Evolutionary conservation across 2,329 filamentous ascomycete species (phyloP), one percentile per base, ranked within the genome.

Genomic region (Phyllosticta capitalensis): DNA sequence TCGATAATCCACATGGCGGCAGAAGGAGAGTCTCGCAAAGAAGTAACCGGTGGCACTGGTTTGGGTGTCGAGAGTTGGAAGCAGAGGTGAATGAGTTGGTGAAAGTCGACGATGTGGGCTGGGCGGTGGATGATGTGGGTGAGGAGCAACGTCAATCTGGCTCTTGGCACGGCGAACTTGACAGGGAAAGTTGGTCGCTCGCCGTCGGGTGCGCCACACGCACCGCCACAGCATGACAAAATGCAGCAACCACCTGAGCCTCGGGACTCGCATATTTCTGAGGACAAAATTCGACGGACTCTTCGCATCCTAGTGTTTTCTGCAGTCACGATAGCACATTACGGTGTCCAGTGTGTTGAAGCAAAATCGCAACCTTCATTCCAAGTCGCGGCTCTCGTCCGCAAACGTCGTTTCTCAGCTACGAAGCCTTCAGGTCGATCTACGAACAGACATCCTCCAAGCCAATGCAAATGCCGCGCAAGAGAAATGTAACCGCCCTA

Each of bases 1-100:
- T 92, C 90, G 73, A 95, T 78, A 75, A 95, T 89, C 89, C 90
- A 95, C 90, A 95, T 95, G 65, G 71, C 81, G 61, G 45, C 54
- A n/a, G 22, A 3, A 54, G 30, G 30, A 38, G 30, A 38, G 9
- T 38, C 30, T 38, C 30, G 30, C 30, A 38, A 38, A 12, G 30
- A 12, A 38, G 30, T 12, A 38, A 14, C 30, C 17, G 30, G 9
- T 28, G 52, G 24, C 21, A 9, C 17, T 21, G 26, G 20, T 38
- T 9, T 52, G 55, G 55, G 21, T 52, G 55, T 50, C 22, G 54
- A 54, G 49, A 48, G 58, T 38, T 49, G 49, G 22, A 30, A 14
- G n/a, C n/a, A n/a, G n/a, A n/a, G n/a, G 52, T 49, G 22, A 19
- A 10, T 45, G 58, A 45, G 55, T 28, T 24, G 59, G 56, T 61